Percentiles rank a stretch among this genome's conserved stretches.
Conservation (phyloP, 257 asterid species). For the Solanum lignicaule region DNA sequence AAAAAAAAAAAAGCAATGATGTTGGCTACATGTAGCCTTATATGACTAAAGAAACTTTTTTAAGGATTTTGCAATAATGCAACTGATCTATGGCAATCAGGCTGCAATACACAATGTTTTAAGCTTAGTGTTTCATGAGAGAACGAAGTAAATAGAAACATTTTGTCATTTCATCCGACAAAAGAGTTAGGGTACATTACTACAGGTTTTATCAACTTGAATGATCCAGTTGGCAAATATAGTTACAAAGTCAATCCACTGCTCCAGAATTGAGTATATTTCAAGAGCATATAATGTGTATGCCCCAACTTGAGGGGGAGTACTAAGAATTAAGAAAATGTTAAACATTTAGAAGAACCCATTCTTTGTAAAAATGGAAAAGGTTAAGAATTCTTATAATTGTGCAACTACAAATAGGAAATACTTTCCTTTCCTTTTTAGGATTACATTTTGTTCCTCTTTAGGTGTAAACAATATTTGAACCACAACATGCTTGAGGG, state of each 20-base stretch:
- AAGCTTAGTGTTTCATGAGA: neutral
- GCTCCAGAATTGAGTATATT: neutral
- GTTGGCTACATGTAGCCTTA: neutral
- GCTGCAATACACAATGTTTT: neutral
- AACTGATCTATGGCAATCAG: neutral
- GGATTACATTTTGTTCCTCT: neutral
- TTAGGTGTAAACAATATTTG: neutral
- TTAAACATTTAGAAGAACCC: neutral
- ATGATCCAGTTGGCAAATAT: neutral
- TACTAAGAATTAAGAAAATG: neutral
- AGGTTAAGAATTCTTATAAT: neutral
- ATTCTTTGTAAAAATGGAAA: neutral
- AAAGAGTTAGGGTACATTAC: neutral
- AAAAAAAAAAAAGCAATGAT: neutral
- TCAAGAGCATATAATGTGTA: neutral
- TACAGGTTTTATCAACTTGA: neutral
- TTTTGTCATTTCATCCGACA: neutral
- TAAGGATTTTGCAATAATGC: neutral
- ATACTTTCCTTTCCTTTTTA: neutral
- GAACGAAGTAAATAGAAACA: neutral
- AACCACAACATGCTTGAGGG: neutral
- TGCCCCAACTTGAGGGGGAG: neutral
- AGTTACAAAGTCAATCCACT: neutral
- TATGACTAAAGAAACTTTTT: neutral
- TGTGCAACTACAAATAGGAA: neutral